Base-by-base conservation (phyloP, 495 filamentous ascomycete genomes). In the Penicillium flavigenum region DNA sequence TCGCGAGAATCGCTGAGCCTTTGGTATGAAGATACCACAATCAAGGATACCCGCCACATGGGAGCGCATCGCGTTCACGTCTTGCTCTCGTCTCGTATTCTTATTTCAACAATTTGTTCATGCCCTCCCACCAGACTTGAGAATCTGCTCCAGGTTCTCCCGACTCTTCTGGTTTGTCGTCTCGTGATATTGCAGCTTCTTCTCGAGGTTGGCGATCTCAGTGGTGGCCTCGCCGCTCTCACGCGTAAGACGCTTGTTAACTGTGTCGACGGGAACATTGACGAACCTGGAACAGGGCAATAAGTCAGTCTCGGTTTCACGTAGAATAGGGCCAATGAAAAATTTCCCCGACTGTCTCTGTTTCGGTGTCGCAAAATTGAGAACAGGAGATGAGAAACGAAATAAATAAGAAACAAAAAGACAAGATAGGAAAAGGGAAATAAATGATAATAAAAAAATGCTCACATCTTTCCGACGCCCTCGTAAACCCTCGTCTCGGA, bases 401-500 rank as follows among this genome's bases (percentile, higher is more conserved):
- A 57, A n/a, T n/a, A n/a, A 17, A 34, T 5, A 4, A 24, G 32
- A 55, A 19, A 14, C 11, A 26, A 46, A 53, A 56, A 39, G 11
- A 38, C 27, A 58, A 50, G 19, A 22, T 22, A 11, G 45, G 58
- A 50, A 43, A 44, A 31, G 55, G 34, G 20, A 54, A 52, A 16
- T 14, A 58, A 20, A 20, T 20, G 1, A 20, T 1, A 20, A 20
- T 20, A 22, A 2, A 22, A 50, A 55, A 45, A 19, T 42, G 72
- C 88, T 69, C 70, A 96, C 94, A 98, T 97, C 78, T 96, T 97
- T 22, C 94, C 94, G 5, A 97, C 88, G 2, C 93, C 93, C 71
- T 97, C 93, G 62, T 97, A 98, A 10, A 96, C 85, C 19, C 84
- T 85, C 1, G 92, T 96, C 39, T 86, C 82, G 38, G 81, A 76